Evolutionary conservation across 73 alveolate genomes (phyloP).

Genomic region (Tetrahymena elliotti): DNA sequence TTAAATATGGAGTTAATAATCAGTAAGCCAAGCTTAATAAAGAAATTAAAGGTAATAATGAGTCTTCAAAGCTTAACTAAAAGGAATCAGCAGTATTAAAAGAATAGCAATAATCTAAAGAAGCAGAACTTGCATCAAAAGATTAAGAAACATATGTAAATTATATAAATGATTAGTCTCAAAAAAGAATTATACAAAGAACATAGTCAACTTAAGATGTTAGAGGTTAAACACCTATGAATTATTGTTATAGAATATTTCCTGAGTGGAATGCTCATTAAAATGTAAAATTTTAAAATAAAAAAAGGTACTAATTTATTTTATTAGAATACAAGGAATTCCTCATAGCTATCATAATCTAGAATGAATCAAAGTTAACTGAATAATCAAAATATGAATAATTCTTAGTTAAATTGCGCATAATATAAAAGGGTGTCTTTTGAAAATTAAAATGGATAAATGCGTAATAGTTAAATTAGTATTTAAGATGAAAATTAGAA

Average conservation of each 20-base stretch:
- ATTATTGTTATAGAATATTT: neutral
- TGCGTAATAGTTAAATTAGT: neutral
- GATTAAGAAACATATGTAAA: neutral
- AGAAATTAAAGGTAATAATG: neutral
- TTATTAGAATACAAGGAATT: neutral
- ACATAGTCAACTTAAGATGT: neutral
- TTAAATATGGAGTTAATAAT: neutral
- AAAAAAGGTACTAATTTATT: neutral
- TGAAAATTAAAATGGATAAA: neutral
- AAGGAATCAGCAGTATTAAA: neutral
- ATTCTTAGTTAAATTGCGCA: neutral
- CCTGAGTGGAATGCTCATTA: neutral
- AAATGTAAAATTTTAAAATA: neutral
- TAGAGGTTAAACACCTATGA: neutral
- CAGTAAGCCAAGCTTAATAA: neutral
- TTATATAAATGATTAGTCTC: neutral
- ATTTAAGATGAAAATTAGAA: neutral
- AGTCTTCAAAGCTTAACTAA: neutral
- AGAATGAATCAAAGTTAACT: neutral
- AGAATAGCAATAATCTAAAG: neutral
- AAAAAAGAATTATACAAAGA: neutral
- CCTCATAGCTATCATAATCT: neutral
- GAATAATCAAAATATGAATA: neutral
- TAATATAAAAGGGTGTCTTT: neutral
- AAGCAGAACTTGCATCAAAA: neutral